These are phyloP conservation scores for Fraxinus angustifolia DNA, from an alignment of 305 asterid species.

Conservation along the genomic window DNA sequence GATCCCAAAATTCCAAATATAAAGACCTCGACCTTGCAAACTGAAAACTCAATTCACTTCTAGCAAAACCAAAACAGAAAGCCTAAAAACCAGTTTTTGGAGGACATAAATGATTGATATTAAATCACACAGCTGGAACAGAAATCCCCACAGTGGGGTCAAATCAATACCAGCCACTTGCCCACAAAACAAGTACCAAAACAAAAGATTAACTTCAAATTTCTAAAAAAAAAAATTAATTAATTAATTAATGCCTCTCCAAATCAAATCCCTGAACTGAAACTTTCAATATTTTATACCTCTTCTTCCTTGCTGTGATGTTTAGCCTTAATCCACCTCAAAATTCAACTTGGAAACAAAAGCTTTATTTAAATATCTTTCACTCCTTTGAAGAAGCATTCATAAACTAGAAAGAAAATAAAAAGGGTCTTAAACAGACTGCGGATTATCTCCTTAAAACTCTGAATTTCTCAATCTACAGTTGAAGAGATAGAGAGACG, in stretches of 20 bases:
- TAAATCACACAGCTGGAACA: background rate
- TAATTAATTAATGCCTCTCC: background rate
- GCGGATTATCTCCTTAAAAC: background rate
- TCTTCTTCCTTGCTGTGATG: background rate
- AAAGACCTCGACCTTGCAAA: background rate
- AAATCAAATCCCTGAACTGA: background rate
- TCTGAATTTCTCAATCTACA: background rate
- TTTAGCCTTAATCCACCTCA: background rate
- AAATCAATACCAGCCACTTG: background rate
- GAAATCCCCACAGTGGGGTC: background rate
- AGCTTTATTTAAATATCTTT: background rate
- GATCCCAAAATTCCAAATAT: background rate
- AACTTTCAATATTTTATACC: background rate
- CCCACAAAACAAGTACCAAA: background rate
- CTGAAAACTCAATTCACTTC: conserved; percentile 6
- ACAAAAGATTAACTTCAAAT: background rate
- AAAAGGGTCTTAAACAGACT: background rate
- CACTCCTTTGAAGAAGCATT: background rate
- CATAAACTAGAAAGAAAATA: background rate
- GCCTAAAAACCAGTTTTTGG: background rate
- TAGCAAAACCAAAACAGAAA: background rate
- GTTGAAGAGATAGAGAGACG: background rate
- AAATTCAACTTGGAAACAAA: background rate
- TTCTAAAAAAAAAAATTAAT: background rate
- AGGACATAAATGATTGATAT: background rate